phyloP scores from a whole-genome alignment of 257 asterid species.

The Sherardia arvensis region DNA sequence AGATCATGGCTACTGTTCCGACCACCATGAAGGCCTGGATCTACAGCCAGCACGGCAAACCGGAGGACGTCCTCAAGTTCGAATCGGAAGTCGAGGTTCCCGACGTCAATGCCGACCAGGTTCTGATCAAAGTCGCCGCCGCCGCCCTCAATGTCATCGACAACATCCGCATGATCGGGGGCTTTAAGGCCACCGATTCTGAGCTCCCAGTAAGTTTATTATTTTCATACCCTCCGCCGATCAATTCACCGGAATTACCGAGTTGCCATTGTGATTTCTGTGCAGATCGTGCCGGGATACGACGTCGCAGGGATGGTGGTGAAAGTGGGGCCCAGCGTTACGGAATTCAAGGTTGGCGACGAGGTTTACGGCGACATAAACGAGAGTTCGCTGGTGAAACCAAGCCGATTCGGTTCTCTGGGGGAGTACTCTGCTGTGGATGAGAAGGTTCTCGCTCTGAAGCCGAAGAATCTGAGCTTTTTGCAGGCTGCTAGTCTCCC shows the following conservation, averaged over 20 bases:
- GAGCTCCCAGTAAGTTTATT: slow-evolving; percentile 66
- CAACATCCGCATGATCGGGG: slow-evolving; percentile 51
- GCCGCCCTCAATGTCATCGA: slow-evolving; percentile 85
- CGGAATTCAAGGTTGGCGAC: slow-evolving; percentile 65
- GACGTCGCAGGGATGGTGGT: slow-evolving; percentile 86
- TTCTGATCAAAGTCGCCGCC: slow-evolving; percentile 71
- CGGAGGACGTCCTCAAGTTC: slow-evolving; percentile 53
- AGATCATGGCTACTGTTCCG: slow-evolving; percentile 5
- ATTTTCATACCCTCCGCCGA: neutral
- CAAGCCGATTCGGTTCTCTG: slow-evolving; percentile 61
- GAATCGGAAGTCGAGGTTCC: slow-evolving; percentile 52
- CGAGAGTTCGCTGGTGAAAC: slow-evolving; percentile 50
- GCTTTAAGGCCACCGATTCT: slow-evolving; percentile 67
- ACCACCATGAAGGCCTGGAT: slow-evolving; percentile 66
- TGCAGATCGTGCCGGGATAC: slow-evolving; percentile 77
- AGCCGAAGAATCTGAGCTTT: slow-evolving; percentile 62
- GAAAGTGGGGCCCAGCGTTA: slow-evolving; percentile 67
- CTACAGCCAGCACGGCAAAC: slow-evolving; percentile 56
- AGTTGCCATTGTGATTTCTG: neutral
- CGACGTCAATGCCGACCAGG: slow-evolving; percentile 53
- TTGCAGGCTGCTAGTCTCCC: slow-evolving; percentile 73
- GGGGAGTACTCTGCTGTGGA: slow-evolving; percentile 82
- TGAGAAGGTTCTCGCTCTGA: slow-evolving; percentile 68
- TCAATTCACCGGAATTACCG: neutral
- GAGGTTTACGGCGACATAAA: slow-evolving; percentile 74